Evolutionary conservation across 345 rosid genomes (phyloP).

Genomic region (Dipteronia sinensis): DNA sequence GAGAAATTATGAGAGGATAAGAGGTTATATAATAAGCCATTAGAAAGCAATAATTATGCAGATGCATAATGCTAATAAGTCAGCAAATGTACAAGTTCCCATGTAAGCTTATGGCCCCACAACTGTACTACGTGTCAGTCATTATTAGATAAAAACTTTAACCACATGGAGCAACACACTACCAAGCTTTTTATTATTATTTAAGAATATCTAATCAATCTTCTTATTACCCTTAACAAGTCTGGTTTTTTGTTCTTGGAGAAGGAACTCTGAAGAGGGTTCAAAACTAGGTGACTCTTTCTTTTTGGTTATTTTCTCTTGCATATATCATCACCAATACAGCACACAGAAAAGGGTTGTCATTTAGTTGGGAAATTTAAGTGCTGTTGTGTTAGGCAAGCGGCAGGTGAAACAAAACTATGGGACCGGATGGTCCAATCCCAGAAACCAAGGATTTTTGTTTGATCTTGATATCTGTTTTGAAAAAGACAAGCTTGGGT

Average conservation of each 20-base stretch:
- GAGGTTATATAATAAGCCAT: not conserved
- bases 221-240: not conserved
- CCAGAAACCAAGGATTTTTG: not conserved
- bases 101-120: conserved; percentile 9
- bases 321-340: not conserved
- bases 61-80: not conserved
- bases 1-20: not conserved
- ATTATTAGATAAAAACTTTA: no score
- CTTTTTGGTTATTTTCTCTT: not conserved
- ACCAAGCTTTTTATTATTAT: not conserved
- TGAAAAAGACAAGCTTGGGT: not conserved
- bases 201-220: not conserved
- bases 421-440: conserved; percentile 1
- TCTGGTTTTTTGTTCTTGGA: not conserved
- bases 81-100: no score
- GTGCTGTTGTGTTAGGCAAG: not conserved
- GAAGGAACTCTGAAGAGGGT: not conserved
- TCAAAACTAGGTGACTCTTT: no score
- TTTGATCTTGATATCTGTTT: not conserved
- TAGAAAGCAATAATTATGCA: not conserved
- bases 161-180: no score
- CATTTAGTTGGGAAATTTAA: not conserved
- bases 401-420: not conserved
- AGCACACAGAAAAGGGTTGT: not conserved
- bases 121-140: not conserved